phyloP scores from a whole-genome alignment of 768 basidiomycete species.

The Tricholoma terreum region DNA sequence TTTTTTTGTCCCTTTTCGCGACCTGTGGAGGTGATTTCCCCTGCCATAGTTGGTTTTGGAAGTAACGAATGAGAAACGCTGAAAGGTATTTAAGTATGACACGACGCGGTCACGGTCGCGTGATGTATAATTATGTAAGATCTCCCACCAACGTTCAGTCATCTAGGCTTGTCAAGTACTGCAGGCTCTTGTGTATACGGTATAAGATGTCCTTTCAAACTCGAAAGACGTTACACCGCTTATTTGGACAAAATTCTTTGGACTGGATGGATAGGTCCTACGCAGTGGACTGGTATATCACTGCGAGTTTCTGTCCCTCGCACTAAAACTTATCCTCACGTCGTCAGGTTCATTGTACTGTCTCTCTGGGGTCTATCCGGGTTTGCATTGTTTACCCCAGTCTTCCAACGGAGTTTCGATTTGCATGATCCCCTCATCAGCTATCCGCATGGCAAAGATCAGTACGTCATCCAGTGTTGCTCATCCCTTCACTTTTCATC shows the following conservation, averaged over 20 bases:
- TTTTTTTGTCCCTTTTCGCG: slow-evolving; percentile 47
- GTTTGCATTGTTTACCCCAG: slow-evolving; percentile 34
- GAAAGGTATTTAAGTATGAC: not conserved
- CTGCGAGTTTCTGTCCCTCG: not conserved
- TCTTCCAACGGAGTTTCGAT: slow-evolving; percentile 50
- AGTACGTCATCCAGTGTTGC: slow-evolving; percentile 33
- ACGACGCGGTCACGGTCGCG: slow-evolving; percentile 21
- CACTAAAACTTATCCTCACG: not conserved
- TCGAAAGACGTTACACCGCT: slow-evolving; percentile 14
- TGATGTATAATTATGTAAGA: slow-evolving; percentile 10
- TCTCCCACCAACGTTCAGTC: too few species aligned
- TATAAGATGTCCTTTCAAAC: not conserved
- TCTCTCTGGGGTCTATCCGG: slow-evolving; percentile 42
- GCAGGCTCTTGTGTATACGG: too few species aligned
- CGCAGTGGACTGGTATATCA: slow-evolving; percentile 48
- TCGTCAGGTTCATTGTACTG: slow-evolving; percentile 33
- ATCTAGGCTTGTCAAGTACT: too few species aligned
- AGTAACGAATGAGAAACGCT: slow-evolving; percentile 14
- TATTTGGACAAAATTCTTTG: slow-evolving; percentile 37
- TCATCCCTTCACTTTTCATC: not conserved
- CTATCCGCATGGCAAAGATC: slow-evolving; percentile 46
- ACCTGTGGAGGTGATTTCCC: slow-evolving; percentile 36
- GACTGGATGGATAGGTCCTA: slow-evolving; percentile 47
- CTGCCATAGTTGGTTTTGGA: slow-evolving; percentile 41
- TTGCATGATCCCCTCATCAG: slow-evolving; percentile 50